Evolutionary conservation across 139 green algal genomes (phyloP).

Genomic region (Chlamydomonas eustigma): DNA sequence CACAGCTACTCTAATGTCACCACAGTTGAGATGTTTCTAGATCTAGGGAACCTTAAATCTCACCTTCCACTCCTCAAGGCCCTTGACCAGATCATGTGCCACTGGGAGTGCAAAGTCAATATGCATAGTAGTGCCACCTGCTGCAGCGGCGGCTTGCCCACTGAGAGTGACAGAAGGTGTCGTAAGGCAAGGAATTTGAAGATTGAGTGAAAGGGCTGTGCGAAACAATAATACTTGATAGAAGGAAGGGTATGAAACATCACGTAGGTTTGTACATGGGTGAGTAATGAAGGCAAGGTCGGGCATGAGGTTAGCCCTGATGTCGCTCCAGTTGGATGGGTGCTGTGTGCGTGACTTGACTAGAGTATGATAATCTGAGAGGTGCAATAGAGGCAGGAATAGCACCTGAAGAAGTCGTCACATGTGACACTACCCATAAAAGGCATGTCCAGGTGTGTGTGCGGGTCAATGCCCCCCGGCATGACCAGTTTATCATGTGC

Average conservation of each 20-base stretch:
- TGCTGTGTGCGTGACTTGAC: too few species aligned
- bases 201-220: too few species aligned
- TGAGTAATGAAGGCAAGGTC: too few species aligned
- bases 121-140: conserved; percentile 93
- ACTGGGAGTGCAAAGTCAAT: conserved; percentile 94
- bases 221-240: too few species aligned
- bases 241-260: too few species aligned
- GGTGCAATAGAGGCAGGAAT: neutral
- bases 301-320: too few species aligned
- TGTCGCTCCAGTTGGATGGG: too few species aligned
- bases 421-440: conserved; percentile 80
- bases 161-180: conserved; percentile 27
- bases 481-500: conserved; percentile 79
- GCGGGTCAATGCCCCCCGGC: conserved; percentile 94
- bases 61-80: conserved; percentile 55
- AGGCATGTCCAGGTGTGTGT: conserved; percentile 94
- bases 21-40: too few species aligned
- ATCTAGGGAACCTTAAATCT: neutral
- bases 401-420: conserved; percentile 38
- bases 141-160: conserved; percentile 78
- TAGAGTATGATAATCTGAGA: too few species aligned
- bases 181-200: neutral
- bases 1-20: too few species aligned
- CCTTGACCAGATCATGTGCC: conserved; percentile 64
- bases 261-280: too few species aligned